A percentile compares a stretch with the other conserved stretches of the same genome.
These are phyloP conservation scores for Setaria viridis DNA, from an alignment of 202 grass and related monocot species.

Conservation along the genomic window DNA sequence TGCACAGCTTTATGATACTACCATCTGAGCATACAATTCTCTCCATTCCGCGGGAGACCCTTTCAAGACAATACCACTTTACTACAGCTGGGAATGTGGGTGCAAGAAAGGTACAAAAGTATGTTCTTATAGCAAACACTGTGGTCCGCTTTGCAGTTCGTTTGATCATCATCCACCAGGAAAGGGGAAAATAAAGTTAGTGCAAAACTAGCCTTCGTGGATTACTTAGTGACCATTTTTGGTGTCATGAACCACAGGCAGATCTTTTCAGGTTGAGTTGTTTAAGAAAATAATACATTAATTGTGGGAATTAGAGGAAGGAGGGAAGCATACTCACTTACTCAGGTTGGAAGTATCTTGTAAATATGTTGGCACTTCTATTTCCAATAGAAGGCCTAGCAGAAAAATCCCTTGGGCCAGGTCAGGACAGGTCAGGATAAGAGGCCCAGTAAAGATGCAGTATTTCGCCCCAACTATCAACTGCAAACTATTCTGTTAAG, in stretches of 20 bases:
- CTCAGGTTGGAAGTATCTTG: not conserved
- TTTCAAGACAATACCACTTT: not conserved
- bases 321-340: not conserved
- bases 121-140: constrained; percentile 19
- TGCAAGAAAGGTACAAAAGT: constrained; percentile 13
- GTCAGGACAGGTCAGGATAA: not conserved
- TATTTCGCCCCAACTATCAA: not conserved
- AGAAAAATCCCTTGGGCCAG: not conserved
- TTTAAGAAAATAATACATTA: not conserved
- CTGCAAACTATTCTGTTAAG: not conserved
- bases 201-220: not conserved
- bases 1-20: constrained; percentile 30
- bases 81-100: not conserved
- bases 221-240: constrained; percentile 11
- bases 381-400: not conserved
- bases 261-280: not conserved
- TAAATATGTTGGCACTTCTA: not conserved
- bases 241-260: not conserved
- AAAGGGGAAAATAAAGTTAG: constrained; percentile 1
- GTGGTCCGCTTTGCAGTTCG: not conserved
- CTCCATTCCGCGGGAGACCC: not conserved
- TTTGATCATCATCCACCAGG: constrained; percentile 2
- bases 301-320: not conserved
- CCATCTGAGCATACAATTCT: not conserved
- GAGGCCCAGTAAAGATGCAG: not conserved